Conservation (phyloP, 2,329 filamentous ascomycete genomes). For the Talaromyces piceae region DNA sequence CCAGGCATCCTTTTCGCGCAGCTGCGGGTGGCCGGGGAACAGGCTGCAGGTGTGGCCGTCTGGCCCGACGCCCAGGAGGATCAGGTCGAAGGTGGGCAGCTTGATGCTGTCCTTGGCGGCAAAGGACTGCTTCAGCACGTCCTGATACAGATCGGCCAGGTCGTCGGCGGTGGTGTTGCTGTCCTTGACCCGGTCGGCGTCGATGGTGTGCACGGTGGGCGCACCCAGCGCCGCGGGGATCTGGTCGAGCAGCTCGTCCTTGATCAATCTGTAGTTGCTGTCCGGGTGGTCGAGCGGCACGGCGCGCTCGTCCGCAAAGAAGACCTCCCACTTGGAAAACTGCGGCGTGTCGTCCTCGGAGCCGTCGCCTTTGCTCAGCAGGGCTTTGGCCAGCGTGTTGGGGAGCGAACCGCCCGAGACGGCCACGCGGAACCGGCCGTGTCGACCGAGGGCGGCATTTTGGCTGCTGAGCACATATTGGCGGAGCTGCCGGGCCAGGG, state of each 20-base stretch:
- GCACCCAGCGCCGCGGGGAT: slow-evolving; percentile 60
- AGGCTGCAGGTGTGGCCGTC: slow-evolving; percentile 97
- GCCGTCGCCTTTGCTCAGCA: slow-evolving; percentile 53
- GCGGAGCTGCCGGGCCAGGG: slow-evolving; percentile 70
- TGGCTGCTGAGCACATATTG: slow-evolving; percentile 77
- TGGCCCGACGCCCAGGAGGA: slow-evolving; percentile 87
- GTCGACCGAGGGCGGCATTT: slow-evolving; percentile 68
- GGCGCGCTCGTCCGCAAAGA: slow-evolving; percentile 95
- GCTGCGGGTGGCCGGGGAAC: slow-evolving; percentile 80
- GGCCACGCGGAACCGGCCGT: slow-evolving; percentile 80
- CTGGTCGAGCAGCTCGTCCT: slow-evolving; percentile 81
- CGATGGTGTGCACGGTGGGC: slow-evolving; percentile 73
- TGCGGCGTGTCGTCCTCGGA: slow-evolving; percentile 55
- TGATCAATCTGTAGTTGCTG: slow-evolving; percentile 87
- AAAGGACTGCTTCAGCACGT: slow-evolving; percentile 75
- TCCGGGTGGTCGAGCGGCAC: slow-evolving; percentile 87
- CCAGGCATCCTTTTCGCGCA: slow-evolving; percentile 85
- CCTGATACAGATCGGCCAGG: slow-evolving; percentile 88
- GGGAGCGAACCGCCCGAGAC: slow-evolving; percentile 93
- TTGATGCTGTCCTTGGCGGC: slow-evolving; percentile 90
- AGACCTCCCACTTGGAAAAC: slow-evolving; percentile 91
- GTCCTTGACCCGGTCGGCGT: slow-evolving; percentile 59
- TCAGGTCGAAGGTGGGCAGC: slow-evolving; percentile 87
- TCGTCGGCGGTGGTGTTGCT: slow-evolving; percentile 83
- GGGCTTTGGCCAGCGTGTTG: slow-evolving; percentile 74